These are phyloP conservation scores for Aspergillus sclerotialis DNA, from an alignment of 2,329 filamentous ascomycete genomes.

Conservation along the genomic window DNA sequence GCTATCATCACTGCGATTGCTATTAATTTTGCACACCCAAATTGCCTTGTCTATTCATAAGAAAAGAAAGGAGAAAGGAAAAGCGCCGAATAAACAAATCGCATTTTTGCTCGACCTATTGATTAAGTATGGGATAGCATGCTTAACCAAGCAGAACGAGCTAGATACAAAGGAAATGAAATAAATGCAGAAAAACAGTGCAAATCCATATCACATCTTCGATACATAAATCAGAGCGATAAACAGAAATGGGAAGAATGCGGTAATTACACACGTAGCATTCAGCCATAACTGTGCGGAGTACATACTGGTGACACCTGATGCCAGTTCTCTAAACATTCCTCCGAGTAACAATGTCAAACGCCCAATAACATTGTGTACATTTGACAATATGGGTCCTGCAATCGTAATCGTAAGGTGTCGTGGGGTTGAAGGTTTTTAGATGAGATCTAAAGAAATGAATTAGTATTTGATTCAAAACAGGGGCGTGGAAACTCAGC, in stretches of 20 bases:
- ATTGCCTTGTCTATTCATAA: conserved; percentile 7
- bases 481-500: conserved; percentile 25
- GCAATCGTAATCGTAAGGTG: conserved; percentile 28
- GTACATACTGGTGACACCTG: conserved; percentile 29
- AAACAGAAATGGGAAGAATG: conserved; percentile 24
- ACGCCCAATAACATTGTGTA: conserved; percentile 19
- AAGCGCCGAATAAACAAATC: conserved; percentile 26
- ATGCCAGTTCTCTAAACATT: conserved; percentile 35
- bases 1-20: too few species aligned
- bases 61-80: conserved; percentile 8
- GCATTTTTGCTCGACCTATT: conserved; percentile 31
- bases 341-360: conserved; percentile 19
- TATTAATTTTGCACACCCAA: conserved; percentile 22
- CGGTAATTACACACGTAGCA: conserved; percentile 7
- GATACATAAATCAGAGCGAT: conserved; percentile 21
- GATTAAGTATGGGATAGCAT: conserved; percentile 30
- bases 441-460: conserved; percentile 33
- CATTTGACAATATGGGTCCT: conserved; percentile 25
- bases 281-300: conserved; percentile 19
- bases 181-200: conserved; percentile 25
- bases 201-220: conserved; percentile 33
- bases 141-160: conserved; percentile 33
- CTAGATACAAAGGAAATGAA: conserved; percentile 26
- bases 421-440: conserved; percentile 26
- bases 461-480: conserved; percentile 8